Conservation (phyloP, 2,329 filamentous ascomycete species). For the Trichoderma atrobrunneum region DNA sequence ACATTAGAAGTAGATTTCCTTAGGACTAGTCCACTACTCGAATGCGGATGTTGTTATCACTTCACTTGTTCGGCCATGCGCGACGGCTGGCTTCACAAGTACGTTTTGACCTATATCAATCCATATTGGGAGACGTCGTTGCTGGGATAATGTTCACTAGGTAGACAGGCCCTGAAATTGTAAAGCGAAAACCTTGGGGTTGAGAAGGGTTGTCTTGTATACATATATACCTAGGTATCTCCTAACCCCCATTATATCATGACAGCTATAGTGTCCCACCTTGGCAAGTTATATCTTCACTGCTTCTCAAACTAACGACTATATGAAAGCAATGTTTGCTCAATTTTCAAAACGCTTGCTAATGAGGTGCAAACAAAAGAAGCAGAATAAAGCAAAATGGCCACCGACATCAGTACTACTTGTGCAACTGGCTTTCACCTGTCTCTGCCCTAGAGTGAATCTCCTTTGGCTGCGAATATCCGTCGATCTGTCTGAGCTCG, state of each 20-base stretch:
- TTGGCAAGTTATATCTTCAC: not conserved
- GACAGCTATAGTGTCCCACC: not conserved
- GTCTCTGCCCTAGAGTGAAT: not conserved
- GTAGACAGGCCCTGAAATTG: not conserved
- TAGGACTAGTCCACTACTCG: not conserved
- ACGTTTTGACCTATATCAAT: not conserved
- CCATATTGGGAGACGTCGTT: not conserved
- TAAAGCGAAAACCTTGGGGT: not conserved
- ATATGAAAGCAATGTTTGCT: not conserved
- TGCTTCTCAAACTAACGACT: not conserved
- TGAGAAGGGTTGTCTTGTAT: not conserved
- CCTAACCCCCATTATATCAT: not conserved
- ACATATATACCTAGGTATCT: not conserved
- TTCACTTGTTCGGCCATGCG: not conserved
- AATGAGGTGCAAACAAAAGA: not conserved
- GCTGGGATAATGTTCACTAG: not conserved
- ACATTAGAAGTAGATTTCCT: not conserved
- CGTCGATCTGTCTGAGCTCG: constrained; percentile 33
- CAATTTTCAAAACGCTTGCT: not conserved
- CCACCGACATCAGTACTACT: constrained; percentile 2
- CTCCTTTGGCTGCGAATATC: not conserved
- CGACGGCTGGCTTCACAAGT: not conserved
- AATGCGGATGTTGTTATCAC: not conserved
- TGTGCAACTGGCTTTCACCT: constrained; percentile 21
- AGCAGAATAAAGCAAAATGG: not conserved